Evolutionary conservation across 1,139 yeast species (phyloP), one percentile per base, ranked within the genome.

Genomic region (Saccharomyces hybrid): DNA sequence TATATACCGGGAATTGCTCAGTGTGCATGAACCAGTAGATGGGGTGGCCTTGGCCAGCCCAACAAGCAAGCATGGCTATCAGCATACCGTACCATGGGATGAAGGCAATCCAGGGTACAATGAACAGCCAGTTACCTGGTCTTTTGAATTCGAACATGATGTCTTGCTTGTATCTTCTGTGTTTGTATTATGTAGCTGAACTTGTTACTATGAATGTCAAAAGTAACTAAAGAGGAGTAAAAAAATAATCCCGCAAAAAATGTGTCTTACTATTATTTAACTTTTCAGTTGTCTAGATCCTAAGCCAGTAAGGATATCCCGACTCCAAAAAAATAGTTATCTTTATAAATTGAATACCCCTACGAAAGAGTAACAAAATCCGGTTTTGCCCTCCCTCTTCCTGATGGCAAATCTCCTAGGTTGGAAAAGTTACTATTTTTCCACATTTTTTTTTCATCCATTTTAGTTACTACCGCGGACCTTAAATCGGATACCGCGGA

Each of bases 31-130:
- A 85, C 52, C 74, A 63, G 65, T 88, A 86, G 9, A 79, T 75
- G 0, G 96, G 96, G 54, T 79, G 78, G 4, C 97, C 97, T 69
- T 88, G 90, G 4, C 76, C 79, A 2, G 86, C 80, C 97, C 97
- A 84, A 61, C 82, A 75, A 1, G 76, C 69, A 58, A 87, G 70
- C 78, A 87, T 73, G 13, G 91, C 86, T 8, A 84, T 81, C 14
- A 87, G 78, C 91, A 86, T 85, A 5, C 86, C 93, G 78, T 84
- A 82, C 93, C 93, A 86, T 11, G 79, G 79, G 5, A 79, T 67
- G 50, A 78, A 72, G 1, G 86, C 78, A 3, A 79, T 62, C 52
- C 85, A 69, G 3, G 93, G 95, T 47, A 87, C 67, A 2, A 78
- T 57, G 63, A 77, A 77, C 56, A 68, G 70, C 51, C 64, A 69